Conservation (phyloP, 78 protist species). For the Planoprotostelium fungivorum region DNA sequence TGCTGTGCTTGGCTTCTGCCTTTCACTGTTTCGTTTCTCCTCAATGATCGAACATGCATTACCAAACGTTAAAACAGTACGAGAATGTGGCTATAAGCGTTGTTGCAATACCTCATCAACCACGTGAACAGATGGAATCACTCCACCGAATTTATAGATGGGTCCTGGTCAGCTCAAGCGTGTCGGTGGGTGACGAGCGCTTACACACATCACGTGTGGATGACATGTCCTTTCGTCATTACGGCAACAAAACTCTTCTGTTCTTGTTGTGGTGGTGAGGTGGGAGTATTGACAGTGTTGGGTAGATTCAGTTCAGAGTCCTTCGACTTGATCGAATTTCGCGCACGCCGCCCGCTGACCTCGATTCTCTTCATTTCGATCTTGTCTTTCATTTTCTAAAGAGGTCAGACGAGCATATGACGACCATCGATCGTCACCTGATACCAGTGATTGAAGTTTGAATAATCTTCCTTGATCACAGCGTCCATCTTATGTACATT, state of each 20-base stretch:
- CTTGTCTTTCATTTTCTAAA: background rate
- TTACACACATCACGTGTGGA: background rate
- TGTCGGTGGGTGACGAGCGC: too few relatives aligned
- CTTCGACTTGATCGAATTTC: too few relatives aligned
- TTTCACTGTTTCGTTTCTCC: too few relatives aligned
- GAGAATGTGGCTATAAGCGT: too few relatives aligned
- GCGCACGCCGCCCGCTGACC: background rate
- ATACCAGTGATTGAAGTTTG: background rate
- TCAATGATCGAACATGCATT: too few relatives aligned
- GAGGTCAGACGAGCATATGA: background rate
- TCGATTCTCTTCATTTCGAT: background rate
- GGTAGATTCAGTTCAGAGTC: too few relatives aligned
- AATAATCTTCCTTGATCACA: background rate
- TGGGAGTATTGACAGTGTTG: background rate
- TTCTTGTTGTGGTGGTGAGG: background rate
- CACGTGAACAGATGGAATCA: too few relatives aligned
- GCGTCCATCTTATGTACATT: background rate
- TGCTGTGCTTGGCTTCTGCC: too few relatives aligned
- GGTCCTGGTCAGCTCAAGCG: too few relatives aligned
- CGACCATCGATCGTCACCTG: background rate
- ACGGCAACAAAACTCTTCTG: background rate
- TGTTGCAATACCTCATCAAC: too few relatives aligned
- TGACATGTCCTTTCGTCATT: background rate
- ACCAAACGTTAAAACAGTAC: too few relatives aligned
- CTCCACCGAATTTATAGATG: too few relatives aligned